Conservation (phyloP, 2,329 filamentous ascomycete genomes). For the Teratosphaeria nubilosa region DNA sequence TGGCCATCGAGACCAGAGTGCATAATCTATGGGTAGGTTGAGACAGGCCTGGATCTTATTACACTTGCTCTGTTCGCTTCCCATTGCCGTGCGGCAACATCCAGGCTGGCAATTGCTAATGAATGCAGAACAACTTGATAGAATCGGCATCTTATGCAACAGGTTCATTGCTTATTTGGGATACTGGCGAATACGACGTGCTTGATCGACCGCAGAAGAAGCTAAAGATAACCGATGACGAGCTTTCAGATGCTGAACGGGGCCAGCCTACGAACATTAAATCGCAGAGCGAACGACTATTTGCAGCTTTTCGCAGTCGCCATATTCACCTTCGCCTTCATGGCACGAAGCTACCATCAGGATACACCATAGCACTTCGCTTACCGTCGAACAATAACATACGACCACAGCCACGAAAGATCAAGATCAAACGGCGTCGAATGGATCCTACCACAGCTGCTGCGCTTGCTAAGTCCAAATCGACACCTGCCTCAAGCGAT, state of each 20-base stretch:
- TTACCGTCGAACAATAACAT: constrained; percentile 28
- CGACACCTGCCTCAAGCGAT: constrained; percentile 11
- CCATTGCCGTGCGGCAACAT: neutral
- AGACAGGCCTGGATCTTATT: neutral
- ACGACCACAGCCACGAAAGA: constrained; percentile 15
- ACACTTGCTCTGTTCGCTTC: neutral
- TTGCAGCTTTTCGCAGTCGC: constrained; percentile 27
- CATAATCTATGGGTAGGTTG: constrained; percentile 32
- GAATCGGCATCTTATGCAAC: constrained; percentile 34
- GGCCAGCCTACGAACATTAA: neutral
- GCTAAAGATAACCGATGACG: constrained; percentile 24
- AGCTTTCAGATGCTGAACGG: constrained; percentile 18
- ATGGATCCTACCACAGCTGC: constrained; percentile 10
- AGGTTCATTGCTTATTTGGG: constrained; percentile 37
- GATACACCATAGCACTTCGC: constrained; percentile 32
- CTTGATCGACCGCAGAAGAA: constrained; percentile 18
- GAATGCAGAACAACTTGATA: constrained; percentile 33
- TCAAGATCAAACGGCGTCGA: constrained; percentile 20
- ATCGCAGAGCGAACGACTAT: constrained; percentile 28
- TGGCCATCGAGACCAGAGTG: constrained; percentile 37
- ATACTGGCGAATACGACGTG: constrained; percentile 35
- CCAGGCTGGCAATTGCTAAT: constrained; percentile 5
- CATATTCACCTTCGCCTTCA: constrained; percentile 34
- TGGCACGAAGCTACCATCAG: constrained; percentile 27
- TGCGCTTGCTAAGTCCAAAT: constrained; percentile 1